Evolutionary conservation across 257 asterid genomes (phyloP), one percentile per base, ranked within the genome.

Genomic region (Coffea canephora): DNA sequence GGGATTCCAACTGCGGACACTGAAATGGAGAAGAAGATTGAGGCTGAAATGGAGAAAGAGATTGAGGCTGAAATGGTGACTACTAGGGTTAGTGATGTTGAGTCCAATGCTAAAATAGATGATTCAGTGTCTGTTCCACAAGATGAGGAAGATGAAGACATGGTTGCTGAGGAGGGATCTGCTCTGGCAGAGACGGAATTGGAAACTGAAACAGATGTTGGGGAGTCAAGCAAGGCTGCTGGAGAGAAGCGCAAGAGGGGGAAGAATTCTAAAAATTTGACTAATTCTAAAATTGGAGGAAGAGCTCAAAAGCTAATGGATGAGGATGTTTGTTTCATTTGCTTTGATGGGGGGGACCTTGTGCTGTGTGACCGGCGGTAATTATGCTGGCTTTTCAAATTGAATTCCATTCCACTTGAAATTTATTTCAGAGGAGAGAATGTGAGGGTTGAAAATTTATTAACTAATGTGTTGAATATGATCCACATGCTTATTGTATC

Each of bases 311-410:
- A 91, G 88, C 68, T 83, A 0, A 87, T 83, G 41, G 98, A 88
- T 46, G 98, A 95, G 78, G 98, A 95, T 82, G 99, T 95, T 74
- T 95, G 99, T 83, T 93, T 95, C 90, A 92, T 95, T 84, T 95
- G 99, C 93, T 95, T 95, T 78, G 98, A 95, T 85, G 99, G 99
- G 70, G 99, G 99, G 73, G 89, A 90, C 62, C 97, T 95, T 14
- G 94, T 93, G 77, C 86, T 95, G 46, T 95, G 99, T 86, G 98
- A 93, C 82, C 93, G 96, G 15, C 87, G 98, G 99, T 95, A 84
- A 81, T 86, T 39, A 83, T 71, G 84, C 50, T 76, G 79, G 73
- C 61, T 71, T 41, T 31, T 27, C 71, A 12, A 77, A 49, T 68
- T 76, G 71, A 62, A 43, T 21, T 67, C 25, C 21, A n/a, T 8